phyloP scores from a whole-genome alignment of 2,329 filamentous ascomycete genomes.

The Pseudogymnoascus sp. region DNA sequence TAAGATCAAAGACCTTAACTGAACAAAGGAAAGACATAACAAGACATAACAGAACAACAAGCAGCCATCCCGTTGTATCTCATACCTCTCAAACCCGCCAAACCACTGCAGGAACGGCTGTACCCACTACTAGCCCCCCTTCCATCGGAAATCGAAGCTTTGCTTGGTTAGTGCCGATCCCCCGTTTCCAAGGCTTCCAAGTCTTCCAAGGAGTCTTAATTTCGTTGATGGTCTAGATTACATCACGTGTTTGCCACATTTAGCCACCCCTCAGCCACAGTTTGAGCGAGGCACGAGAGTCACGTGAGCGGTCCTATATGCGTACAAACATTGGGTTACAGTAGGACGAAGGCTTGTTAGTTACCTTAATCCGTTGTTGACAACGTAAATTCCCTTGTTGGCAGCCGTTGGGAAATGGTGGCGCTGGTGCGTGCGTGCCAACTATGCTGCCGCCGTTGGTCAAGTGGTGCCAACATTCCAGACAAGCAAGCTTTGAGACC shows the following conservation, averaged over 20 bases:
- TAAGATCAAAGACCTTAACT: background rate
- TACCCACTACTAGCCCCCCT: conserved; percentile 1
- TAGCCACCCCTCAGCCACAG: background rate
- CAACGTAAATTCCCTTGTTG: background rate
- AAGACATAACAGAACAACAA: background rate
- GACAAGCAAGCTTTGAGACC: background rate
- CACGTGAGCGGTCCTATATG: background rate
- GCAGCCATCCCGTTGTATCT: background rate
- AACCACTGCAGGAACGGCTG: background rate
- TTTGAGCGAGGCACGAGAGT: background rate
- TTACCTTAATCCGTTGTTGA: background rate
- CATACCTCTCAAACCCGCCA: background rate
- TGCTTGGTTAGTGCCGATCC: background rate
- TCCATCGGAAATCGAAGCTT: background rate
- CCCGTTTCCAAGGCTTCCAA: background rate
- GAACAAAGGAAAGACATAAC: background rate
- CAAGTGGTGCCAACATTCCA: background rate
- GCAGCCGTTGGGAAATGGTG: background rate
- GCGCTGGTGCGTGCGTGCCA: background rate
- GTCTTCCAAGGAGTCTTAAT: background rate
- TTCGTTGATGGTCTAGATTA: background rate
- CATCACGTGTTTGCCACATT: background rate
- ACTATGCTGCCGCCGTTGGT: background rate
- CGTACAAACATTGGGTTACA: background rate
- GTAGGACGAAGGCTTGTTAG: background rate